A percentile compares a stretch with the other conserved stretches of the same genome.
Conservation (phyloP, 2,329 filamentous ascomycete species). For the Laburnicola sp. region DNA sequence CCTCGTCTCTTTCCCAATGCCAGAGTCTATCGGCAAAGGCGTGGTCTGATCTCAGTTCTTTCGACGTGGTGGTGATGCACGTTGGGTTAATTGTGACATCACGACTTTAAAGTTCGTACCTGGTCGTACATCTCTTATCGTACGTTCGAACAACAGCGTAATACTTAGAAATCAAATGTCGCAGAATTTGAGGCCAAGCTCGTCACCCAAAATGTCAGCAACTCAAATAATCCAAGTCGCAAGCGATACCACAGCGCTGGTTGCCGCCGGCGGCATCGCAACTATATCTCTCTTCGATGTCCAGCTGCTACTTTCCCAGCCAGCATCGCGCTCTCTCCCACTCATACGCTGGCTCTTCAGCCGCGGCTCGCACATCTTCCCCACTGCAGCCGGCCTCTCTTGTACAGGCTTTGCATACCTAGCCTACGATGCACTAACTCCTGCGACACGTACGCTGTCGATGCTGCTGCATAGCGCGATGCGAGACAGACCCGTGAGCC, state of each 20-base stretch:
- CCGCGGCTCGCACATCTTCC: slow-evolving; percentile 44
- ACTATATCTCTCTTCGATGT: slow-evolving; percentile 40
- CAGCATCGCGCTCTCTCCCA: slow-evolving; percentile 45
- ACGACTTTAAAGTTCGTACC: too few relatives aligned
- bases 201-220: slow-evolving; percentile 5
- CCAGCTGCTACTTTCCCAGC: slow-evolving; percentile 38
- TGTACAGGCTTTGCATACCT: slow-evolving; percentile 34
- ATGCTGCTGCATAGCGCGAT: background rate
- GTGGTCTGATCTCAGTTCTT: too few relatives aligned
- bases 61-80: too few relatives aligned
- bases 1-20: too few relatives aligned
- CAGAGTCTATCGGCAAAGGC: too few relatives aligned
- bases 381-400: slow-evolving; percentile 31
- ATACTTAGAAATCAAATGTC: too few relatives aligned
- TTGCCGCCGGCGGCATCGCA: slow-evolving; percentile 42
- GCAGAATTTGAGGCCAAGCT: too few relatives aligned
- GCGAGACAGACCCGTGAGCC: slow-evolving; percentile 15
- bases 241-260: slow-evolving; percentile 38
- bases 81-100: too few relatives aligned
- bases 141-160: too few relatives aligned
- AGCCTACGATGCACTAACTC: slow-evolving; percentile 19
- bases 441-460: background rate
- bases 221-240: slow-evolving; percentile 30
- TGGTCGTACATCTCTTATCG: too few relatives aligned
- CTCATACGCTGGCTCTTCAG: slow-evolving; percentile 44